Evolutionary conservation across 2,329 filamentous ascomycete species (phyloP).

Genomic region (Chaetomium olivaceum): DNA sequence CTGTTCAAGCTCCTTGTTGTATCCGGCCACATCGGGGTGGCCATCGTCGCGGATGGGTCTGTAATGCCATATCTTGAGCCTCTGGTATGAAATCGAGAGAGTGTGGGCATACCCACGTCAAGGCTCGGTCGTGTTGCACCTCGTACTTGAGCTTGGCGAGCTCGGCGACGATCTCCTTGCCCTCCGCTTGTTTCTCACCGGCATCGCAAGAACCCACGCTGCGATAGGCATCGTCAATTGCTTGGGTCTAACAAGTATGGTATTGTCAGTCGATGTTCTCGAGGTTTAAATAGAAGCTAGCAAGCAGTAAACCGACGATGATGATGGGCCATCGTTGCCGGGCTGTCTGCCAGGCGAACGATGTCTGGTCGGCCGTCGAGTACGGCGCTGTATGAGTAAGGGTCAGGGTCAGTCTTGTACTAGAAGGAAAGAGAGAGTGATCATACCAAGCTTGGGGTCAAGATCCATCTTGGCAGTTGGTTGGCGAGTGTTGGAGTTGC

Average conservation of each 20-base stretch:
- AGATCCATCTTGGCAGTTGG: constrained; percentile 29
- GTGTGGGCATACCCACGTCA: constrained; percentile 59
- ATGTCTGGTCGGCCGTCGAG: constrained; percentile 76
- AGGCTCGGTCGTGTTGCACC: constrained; percentile 79
- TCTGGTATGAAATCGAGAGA: neutral
- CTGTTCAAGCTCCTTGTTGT: constrained; percentile 81
- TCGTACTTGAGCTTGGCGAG: constrained; percentile 90
- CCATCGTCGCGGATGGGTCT: constrained; percentile 79
- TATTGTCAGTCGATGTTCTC: neutral
- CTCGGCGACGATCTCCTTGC: constrained; percentile 79
- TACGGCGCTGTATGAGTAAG: constrained; percentile 61
- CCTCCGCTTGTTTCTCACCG: constrained; percentile 69
- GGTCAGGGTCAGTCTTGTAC: neutral
- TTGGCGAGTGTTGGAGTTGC: neutral
- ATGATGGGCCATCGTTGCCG: constrained; percentile 92
- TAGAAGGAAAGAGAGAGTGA: too few relatives aligned
- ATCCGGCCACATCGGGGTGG: constrained; percentile 70
- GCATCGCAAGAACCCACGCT: constrained; percentile 62
- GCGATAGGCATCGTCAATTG: constrained; percentile 92
- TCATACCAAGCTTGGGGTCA: constrained; percentile 33
- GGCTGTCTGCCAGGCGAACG: constrained; percentile 84
- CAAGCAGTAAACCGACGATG: constrained; percentile 59
- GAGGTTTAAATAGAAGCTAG: neutral
- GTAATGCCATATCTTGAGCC: neutral
- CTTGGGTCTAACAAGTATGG: constrained; percentile 66